Conservation (phyloP, 192 early-diverging fungal genomes). For the Backusella mclennaniae region DNA sequence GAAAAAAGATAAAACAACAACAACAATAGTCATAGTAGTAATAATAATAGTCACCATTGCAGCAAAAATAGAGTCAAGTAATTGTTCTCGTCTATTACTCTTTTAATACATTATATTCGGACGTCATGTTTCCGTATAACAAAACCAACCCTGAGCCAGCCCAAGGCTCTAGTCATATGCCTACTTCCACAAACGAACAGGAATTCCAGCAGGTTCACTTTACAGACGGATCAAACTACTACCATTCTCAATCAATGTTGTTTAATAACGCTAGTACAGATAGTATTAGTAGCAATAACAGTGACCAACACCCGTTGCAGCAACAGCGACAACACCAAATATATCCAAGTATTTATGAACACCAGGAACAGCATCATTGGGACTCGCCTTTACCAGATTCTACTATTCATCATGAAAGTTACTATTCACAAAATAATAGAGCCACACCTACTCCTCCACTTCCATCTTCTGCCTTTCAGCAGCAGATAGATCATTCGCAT, state of each 20-base stretch:
- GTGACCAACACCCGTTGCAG: neutral
- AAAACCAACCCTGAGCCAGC: neutral
- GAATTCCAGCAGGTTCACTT: neutral
- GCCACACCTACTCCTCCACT: neutral
- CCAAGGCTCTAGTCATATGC: neutral
- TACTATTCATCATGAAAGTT: neutral
- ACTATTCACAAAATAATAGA: constrained; percentile 2
- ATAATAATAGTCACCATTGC: neutral
- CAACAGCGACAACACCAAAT: neutral
- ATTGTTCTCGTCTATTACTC: neutral
- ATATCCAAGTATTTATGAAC: neutral
- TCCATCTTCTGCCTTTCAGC: neutral
- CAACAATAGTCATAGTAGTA: neutral
- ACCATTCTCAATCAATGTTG: neutral
- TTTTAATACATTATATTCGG: neutral
- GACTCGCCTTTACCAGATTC: neutral
- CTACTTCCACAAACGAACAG: neutral
- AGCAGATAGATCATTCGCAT: neutral
- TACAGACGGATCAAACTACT: neutral
- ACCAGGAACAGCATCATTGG: neutral
- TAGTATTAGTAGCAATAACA: neutral
- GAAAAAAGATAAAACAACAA: neutral
- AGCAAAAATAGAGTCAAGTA: neutral
- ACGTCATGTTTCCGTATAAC: neutral
- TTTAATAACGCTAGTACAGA: neutral